Evolutionary conservation across 208 protist species (phyloP).

Genomic region (Trypanosoma platydactyli): DNA sequence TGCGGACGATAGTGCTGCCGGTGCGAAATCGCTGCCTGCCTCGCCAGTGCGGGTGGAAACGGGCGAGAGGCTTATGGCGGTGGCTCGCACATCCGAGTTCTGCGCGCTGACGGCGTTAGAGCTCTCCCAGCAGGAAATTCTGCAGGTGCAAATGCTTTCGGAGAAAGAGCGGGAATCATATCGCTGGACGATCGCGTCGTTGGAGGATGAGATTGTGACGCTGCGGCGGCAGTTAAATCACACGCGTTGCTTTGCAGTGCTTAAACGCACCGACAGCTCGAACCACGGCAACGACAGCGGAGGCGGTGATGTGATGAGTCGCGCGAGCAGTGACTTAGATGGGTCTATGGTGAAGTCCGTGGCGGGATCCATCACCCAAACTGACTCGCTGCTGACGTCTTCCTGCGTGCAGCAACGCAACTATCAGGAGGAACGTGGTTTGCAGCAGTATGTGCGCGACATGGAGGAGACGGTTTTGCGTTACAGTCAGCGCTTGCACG

Average conservation of each 20-base stretch:
- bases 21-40: too few species aligned
- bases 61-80: neutral
- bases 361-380: too few species aligned
- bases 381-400: too few species aligned
- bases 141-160: constrained; percentile 17
- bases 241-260: neutral
- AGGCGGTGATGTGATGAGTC: too few species aligned
- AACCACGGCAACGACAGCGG: too few species aligned
- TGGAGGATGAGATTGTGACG: constrained; percentile 2
- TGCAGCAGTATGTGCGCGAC: neutral
- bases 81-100: constrained; percentile 6
- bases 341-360: too few species aligned
- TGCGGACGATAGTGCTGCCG: too few species aligned
- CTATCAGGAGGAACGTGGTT: neutral
- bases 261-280: too few species aligned
- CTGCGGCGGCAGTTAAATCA: constrained; percentile 6
- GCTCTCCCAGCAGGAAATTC: constrained; percentile 15
- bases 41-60: too few species aligned
- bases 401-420: too few species aligned
- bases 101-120: constrained; percentile 9
- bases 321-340: too few species aligned
- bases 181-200: constrained; percentile 3
- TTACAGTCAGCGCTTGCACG: constrained; percentile 1
- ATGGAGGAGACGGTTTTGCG: constrained; percentile 1
- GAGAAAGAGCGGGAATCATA: constrained; percentile 1